Base-by-base conservation (phyloP, 2,329 filamentous ascomycete species). In the Penicillium sp. region DNA sequence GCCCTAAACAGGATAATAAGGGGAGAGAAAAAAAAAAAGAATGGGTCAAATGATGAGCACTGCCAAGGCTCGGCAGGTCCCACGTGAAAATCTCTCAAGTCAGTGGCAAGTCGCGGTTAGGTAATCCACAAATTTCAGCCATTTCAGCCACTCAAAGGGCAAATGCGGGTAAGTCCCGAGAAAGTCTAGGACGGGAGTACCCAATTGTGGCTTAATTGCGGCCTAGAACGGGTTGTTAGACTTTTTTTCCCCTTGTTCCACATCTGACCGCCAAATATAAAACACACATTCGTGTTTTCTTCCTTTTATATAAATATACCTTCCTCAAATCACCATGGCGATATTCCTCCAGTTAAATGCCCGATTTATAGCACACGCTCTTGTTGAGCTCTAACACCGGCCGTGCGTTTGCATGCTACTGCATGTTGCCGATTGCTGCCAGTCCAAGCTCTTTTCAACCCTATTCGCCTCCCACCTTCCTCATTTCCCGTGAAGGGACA, bases 301-400 rank as follows among this genome's bases (percentile, higher is more conserved):
- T 35, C 22, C 16, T 26, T 55, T 43, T 31, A 24, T 42, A 39
- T 52, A 44, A 42, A 29, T 26, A 44, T 37, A 29, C 20, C 44
- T 31, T 37, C 38, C 9, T 6, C 20, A 34, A 26, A 51, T 53
- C 51, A 56, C 55, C 49, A 63, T 63, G 54, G 49, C 59, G 50
- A 49, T 42, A 20, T 55, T 57, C 61, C 55, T 66, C 64, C 64
- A 66, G 57, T 64, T 40, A 66, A 57, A 66, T 60, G 56, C 59
- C 54, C 39, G 26, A 31, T 57, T 48, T 56, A 39, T 61, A 57
- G 52, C 64, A 66, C 63, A 63, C 63, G 54, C 55, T 57, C 42
- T 47, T 14, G 18, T 32, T 55, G 56, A 61, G 53, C 64, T 59
- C 49, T 65, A 65, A 63, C 59, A 63, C 39, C 49, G 59, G 45